phyloP scores from a whole-genome alignment of 2,329 filamentous ascomycete species.

The Stachybotrys elegans region DNA sequence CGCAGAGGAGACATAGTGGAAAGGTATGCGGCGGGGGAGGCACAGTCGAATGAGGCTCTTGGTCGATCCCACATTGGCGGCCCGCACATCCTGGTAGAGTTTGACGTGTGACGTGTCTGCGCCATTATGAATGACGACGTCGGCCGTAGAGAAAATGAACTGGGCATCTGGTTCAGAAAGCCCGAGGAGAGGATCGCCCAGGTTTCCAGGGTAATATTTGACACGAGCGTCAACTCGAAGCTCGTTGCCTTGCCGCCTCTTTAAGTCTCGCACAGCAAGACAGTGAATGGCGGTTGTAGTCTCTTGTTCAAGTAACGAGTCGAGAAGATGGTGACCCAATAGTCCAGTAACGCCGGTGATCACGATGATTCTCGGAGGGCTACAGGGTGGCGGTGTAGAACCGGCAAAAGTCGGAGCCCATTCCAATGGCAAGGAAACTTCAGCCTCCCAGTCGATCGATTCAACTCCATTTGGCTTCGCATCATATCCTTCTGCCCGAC shows the following conservation, averaged over 20 bases:
- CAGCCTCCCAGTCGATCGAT: no score
- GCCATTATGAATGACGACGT: slow-evolving; percentile 47
- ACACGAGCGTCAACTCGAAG: background rate
- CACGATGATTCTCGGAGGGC: background rate
- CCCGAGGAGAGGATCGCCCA: background rate
- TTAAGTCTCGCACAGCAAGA: no score
- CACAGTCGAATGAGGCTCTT: slow-evolving; percentile 21
- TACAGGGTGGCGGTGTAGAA: no score
- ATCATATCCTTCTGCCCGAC: no score
- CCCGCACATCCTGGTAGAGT: slow-evolving; percentile 22
- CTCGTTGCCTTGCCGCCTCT: no score
- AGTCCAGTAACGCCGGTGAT: background rate
- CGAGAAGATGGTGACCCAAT: background rate
- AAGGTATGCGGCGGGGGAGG: slow-evolving; percentile 8
- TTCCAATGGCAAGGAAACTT: no score
- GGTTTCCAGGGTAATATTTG: background rate
- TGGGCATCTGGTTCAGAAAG: background rate
- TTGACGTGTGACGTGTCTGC: slow-evolving; percentile 31
- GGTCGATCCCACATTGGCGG: slow-evolving; percentile 25
- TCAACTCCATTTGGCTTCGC: no score
- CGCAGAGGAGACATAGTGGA: slow-evolving; percentile 22
- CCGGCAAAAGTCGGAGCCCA: no score
- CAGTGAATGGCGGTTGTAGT: no score
- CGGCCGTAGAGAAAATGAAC: slow-evolving; percentile 16
- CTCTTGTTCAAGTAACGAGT: no score